Evolutionary conservation across 164 flowering plant genomes (phyloP).

Genomic region (Taxillus chinensis): DNA sequence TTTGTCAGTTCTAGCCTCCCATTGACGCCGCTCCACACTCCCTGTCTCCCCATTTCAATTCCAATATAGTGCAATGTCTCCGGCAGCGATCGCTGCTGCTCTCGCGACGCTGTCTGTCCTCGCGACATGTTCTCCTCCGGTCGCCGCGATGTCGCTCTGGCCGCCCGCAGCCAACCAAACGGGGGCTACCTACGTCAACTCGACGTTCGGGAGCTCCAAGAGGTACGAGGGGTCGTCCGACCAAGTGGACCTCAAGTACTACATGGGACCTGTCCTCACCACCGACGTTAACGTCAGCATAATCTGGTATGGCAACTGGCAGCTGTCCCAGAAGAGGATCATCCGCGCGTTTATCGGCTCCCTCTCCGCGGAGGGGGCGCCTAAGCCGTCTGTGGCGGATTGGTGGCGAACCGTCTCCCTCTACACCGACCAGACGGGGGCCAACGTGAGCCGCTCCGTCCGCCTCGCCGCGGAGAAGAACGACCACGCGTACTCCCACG

Average conservation of each 20-base stretch:
- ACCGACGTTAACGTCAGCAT: conserved; percentile 56
- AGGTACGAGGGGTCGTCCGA: conserved; percentile 68
- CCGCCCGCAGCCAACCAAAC: conserved; percentile 11
- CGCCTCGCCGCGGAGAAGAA: conserved; percentile 58
- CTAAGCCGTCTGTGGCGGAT: conserved; percentile 37
- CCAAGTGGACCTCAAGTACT: conserved; percentile 54
- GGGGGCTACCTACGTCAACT: conserved; percentile 8
- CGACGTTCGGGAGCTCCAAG: conserved; percentile 27
- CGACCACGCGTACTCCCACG: conserved; percentile 86
- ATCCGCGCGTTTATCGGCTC: conserved; percentile 54
- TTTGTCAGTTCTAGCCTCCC: too few relatives aligned
- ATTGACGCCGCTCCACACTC: too few relatives aligned
- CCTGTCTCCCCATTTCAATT: too few relatives aligned
- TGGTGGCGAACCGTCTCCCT: conserved; percentile 47
- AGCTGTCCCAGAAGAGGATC: conserved; percentile 39
- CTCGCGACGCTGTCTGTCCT: conserved; percentile 6
- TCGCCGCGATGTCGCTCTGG: conserved; percentile 17
- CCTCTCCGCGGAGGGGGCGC: conserved; percentile 2
- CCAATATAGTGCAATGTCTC: conserved; percentile 2
- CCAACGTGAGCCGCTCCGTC: conserved; percentile 52
- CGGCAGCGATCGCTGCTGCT: neutral
- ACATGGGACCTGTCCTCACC: conserved; percentile 78
- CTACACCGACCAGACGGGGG: conserved; percentile 77
- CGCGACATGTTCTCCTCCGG: conserved; percentile 4
- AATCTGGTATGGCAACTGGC: conserved; percentile 77